Evolutionary conservation across 2,329 filamentous ascomycete species (phyloP).

Genomic region (Apiospora marii): DNA sequence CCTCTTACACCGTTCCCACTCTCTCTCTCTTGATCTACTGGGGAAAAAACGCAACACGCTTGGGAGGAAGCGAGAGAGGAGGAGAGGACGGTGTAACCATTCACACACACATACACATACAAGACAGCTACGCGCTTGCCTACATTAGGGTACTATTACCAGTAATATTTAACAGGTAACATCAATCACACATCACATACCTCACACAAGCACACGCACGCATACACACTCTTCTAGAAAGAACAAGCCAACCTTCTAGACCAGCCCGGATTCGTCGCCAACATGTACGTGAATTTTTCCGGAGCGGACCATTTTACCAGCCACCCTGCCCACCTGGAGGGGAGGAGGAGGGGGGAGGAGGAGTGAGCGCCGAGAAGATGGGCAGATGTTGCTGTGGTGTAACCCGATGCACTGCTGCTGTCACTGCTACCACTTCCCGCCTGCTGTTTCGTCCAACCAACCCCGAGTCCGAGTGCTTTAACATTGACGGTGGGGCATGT

Average conservation of each 20-base stretch:
- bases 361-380: neutral
- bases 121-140: slow-evolving; percentile 18
- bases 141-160: slow-evolving; percentile 16
- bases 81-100: slow-evolving; percentile 4
- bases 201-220: neutral
- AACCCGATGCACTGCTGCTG: neutral
- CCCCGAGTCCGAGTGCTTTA: neutral
- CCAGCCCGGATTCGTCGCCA: neutral
- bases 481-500: neutral
- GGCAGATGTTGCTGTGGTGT: slow-evolving; percentile 8
- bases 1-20: neutral
- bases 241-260: neutral
- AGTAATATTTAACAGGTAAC: slow-evolving; percentile 22
- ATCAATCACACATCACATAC: neutral
- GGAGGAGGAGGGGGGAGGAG: too few species aligned
- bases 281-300: neutral
- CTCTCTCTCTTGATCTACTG: neutral
- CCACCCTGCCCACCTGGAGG: neutral
- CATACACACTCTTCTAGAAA: slow-evolving; percentile 1
- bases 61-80: neutral
- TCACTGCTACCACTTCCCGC: neutral
- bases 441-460: neutral
- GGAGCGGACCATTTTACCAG: neutral
- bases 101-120: neutral
- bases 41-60: neutral